A percentile compares a stretch with the other conserved stretches of the same genome.
Evolutionary conservation across 108 stramenopile genomes (phyloP).

Genomic region (Nitzschia sp.): DNA sequence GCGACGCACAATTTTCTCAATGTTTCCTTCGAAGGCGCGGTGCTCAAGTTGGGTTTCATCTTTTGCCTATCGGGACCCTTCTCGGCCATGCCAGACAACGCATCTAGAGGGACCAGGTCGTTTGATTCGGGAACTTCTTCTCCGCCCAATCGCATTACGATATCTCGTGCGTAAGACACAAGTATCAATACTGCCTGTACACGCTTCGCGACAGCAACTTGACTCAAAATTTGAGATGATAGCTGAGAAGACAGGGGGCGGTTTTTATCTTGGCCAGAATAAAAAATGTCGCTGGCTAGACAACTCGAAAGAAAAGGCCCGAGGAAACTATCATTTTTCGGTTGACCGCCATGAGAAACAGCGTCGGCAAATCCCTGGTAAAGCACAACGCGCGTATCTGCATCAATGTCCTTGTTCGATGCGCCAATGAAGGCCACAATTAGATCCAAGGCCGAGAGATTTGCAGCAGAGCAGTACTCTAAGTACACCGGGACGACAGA

Average conservation of each 20-base stretch:
- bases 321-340: constrained; percentile 15
- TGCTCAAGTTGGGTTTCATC: neutral
- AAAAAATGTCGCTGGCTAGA: constrained; percentile 41
- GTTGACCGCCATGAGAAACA: neutral
- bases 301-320: constrained; percentile 46
- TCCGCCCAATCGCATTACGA: constrained; percentile 23
- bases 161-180: constrained; percentile 43
- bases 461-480: constrained; percentile 40
- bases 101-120: neutral
- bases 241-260: neutral
- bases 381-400: constrained; percentile 1
- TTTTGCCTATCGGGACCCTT: neutral
- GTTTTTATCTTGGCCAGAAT: neutral
- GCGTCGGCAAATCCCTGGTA: constrained; percentile 50
- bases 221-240: neutral
- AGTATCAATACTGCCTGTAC: constrained; percentile 25
- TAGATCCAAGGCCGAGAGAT: constrained; percentile 47
- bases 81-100: neutral
- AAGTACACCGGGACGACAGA: constrained; percentile 63
- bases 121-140: neutral
- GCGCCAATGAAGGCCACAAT: constrained; percentile 37
- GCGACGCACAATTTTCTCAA: constrained; percentile 8
- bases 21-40: neutral
- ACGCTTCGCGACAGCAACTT: neutral
- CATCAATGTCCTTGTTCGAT: neutral